Base-by-base conservation (phyloP, 2,329 filamentous ascomycete species). In the Madurella fahalii region DNA sequence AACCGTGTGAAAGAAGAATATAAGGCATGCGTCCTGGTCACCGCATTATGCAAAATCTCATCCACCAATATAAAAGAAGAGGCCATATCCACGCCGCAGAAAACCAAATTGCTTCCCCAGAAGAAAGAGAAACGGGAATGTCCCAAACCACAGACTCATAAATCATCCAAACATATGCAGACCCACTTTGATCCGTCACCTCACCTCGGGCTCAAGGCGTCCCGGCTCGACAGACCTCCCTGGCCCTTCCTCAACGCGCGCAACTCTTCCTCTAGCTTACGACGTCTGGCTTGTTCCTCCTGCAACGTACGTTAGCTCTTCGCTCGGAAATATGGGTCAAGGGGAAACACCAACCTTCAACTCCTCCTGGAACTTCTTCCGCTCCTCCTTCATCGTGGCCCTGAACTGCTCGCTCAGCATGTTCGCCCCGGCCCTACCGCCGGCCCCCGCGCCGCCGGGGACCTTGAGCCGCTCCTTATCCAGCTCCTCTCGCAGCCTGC, bases 331-430 rank as follows among this genome's bases (percentile, higher is more conserved):
- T 12, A 25, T 47, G 18, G 30, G 13, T 20, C 16, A 15, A 25
- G 18, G 11, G 16, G 15, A 16, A 44, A 25, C 54, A 63, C 76
- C 63, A 66, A 79, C 77, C 70, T 69, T 73, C 40, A 81, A 64
- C 55, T 80, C 79, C 59, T 81, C 77, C 58, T 81, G 77, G 69
- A 79, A 81, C 68, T 76, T 79, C 71, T 74, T 80, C 60, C 78
- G 73, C 70, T 81, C 78, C 64, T 79, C 77, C 61, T 78, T 75
- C 78, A 81, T 80, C 18, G 77, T 79, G 8, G 74, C 70, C 46
- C 78, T 68, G 69, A 81, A 81, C 67, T 81, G 78, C 68, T 81
- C 78, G 64, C 78, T 81, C 58, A 81, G 70, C 73, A 80, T 73
- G 9, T 72, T 72, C 12, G 78, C 78, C 2, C 78, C 78, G 0